These are phyloP conservation scores for Fusarium scirpi DNA, from an alignment of 2,329 filamentous ascomycete genomes.

Conservation along the genomic window DNA sequence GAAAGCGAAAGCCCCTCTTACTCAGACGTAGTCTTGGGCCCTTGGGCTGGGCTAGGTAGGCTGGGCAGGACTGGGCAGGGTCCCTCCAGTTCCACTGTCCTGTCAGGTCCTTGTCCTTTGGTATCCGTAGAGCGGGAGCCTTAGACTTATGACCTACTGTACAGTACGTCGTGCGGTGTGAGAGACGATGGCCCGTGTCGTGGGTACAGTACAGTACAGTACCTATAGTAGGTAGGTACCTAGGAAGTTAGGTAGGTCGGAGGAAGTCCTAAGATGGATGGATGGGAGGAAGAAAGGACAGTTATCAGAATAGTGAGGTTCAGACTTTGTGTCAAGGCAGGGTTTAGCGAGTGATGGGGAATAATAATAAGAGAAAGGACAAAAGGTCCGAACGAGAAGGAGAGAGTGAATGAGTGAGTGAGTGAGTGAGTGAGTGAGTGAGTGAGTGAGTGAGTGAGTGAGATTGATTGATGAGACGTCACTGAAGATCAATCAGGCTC, in stretches of 20 bases:
- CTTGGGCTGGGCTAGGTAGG: neutral
- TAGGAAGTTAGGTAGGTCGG: neutral
- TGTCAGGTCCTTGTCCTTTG: neutral
- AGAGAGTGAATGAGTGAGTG: conserved; percentile 9
- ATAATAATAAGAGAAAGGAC: conserved; percentile 13
- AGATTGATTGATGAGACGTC: conserved; percentile 40
- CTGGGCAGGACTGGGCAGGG: conserved; percentile 13
- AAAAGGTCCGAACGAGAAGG: neutral
- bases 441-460: conserved; percentile 16
- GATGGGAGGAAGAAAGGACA: conserved; percentile 7
- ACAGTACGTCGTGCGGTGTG: conserved; percentile 1
- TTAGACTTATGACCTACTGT: neutral
- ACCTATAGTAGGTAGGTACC: neutral
- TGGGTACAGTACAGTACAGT: neutral
- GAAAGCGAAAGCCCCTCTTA: conserved; percentile 33
- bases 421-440: conserved; percentile 15
- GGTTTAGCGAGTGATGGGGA: conserved; percentile 35
- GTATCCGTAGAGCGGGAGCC: neutral
- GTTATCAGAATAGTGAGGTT: neutral
- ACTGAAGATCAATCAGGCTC: conserved; percentile 45
- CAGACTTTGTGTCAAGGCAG: conserved; percentile 10
- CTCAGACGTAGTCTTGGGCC: conserved; percentile 11
- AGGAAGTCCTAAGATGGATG: neutral
- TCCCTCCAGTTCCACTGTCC: conserved; percentile 14
- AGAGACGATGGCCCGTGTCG: neutral